A percentile compares a stretch with the other conserved stretches of the same genome.
phyloP scores from a whole-genome alignment of 2,329 filamentous ascomycete species.

The Fusarium oxysporum region DNA sequence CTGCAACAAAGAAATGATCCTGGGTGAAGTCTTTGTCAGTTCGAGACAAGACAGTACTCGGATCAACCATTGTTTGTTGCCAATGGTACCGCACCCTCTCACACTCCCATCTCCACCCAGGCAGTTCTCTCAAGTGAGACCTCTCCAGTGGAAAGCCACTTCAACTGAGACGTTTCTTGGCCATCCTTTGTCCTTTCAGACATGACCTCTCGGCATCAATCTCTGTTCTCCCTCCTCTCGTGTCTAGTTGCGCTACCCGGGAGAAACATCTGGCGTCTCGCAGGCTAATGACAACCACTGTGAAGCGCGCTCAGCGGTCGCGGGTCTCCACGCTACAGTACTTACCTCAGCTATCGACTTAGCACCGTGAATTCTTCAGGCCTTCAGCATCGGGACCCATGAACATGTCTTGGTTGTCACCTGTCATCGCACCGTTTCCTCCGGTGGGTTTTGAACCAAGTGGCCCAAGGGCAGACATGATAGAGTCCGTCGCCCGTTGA shows the following conservation, averaged over 20 bases:
- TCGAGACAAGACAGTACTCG: slow-evolving; percentile 9
- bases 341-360: background rate
- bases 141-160: slow-evolving; percentile 10
- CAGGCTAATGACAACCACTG: background rate
- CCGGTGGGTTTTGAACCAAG: background rate
- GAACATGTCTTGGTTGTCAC: slow-evolving; percentile 32
- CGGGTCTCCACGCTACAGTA: slow-evolving; percentile 18
- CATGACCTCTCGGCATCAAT: slow-evolving; percentile 31
- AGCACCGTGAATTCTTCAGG: background rate
- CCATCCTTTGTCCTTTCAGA: slow-evolving; percentile 26
- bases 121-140: slow-evolving; percentile 24
- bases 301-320: slow-evolving; percentile 11
- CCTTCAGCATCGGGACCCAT: background rate
- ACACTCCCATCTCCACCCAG: slow-evolving; percentile 21
- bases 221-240: slow-evolving; percentile 12
- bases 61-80: background rate
- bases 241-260: slow-evolving; percentile 19
- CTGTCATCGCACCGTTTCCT: slow-evolving; percentile 23
- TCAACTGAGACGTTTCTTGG: slow-evolving; percentile 29
- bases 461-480: slow-evolving; percentile 9
- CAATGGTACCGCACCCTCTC: slow-evolving; percentile 10
- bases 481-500: slow-evolving; percentile 25
- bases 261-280: slow-evolving; percentile 15
- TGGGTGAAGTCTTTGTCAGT: slow-evolving; percentile 2
- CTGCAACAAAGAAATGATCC: slow-evolving; percentile 2